Conservation (phyloP, 2,329 filamentous ascomycete genomes). For the Thermochaetoides dissita region DNA sequence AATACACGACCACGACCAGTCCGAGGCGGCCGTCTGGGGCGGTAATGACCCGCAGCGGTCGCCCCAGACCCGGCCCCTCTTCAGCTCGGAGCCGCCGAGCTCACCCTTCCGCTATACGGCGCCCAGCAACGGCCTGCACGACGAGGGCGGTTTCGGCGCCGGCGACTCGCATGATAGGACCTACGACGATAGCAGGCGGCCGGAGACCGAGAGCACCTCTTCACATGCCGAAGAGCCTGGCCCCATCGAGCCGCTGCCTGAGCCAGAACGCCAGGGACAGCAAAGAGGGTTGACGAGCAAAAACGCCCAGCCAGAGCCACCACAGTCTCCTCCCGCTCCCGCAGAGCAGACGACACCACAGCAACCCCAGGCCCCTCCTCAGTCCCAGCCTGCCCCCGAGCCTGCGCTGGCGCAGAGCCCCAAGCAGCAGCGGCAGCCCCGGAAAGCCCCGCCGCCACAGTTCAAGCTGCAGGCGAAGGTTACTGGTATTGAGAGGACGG, state of each 20-base stretch:
- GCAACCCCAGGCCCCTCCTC: slow-evolving; percentile 10
- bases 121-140: slow-evolving; percentile 29
- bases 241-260: slow-evolving; percentile 20
- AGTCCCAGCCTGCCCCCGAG: slow-evolving; percentile 18
- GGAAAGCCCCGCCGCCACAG: slow-evolving; percentile 45
- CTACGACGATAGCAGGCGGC: slow-evolving; percentile 26
- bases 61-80: slow-evolving; percentile 23
- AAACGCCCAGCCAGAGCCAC: not conserved
- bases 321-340: slow-evolving; percentile 16
- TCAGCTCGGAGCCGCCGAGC: slow-evolving; percentile 24
- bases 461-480: slow-evolving; percentile 91
- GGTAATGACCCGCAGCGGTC: too few relatives aligned
- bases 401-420: slow-evolving; percentile 15
- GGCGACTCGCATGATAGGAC: slow-evolving; percentile 14
- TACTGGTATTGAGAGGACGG: slow-evolving; percentile 79
- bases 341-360: slow-evolving; percentile 15
- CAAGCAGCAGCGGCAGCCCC: slow-evolving; percentile 31
- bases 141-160: slow-evolving; percentile 22
- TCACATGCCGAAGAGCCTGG: slow-evolving; percentile 19
- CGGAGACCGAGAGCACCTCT: slow-evolving; percentile 32
- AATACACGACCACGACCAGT: slow-evolving; percentile 40
- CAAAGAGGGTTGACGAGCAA: too few relatives aligned
- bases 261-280: slow-evolving; percentile 6
- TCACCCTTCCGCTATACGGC: slow-evolving; percentile 29
- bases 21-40: slow-evolving; percentile 13